A percentile compares a stretch with the other conserved stretches of the same genome.
These are phyloP conservation scores for Eustoma russellianum DNA, from an alignment of 257 asterid genomes.

Conservation along the genomic window DNA sequence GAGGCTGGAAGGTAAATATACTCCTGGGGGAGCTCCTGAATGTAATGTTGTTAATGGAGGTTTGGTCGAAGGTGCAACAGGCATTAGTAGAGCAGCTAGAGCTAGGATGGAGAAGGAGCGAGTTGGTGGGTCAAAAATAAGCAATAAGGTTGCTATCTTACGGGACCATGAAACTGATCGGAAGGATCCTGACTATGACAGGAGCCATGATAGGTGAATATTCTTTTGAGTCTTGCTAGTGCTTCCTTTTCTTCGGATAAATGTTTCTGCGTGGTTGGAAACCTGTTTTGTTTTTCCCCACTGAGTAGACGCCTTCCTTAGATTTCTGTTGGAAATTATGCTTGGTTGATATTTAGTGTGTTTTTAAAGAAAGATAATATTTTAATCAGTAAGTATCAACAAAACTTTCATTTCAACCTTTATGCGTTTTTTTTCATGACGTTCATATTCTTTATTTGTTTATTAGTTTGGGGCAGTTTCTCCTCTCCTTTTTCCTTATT, in stretches of 20 bases:
- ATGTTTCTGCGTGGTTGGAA: too few species aligned
- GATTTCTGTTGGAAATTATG: too few species aligned
- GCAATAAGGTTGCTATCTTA: constrained; percentile 83
- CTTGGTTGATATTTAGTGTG: too few species aligned
- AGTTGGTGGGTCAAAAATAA: constrained; percentile 46
- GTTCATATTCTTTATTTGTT: too few species aligned
- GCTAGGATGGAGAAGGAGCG: constrained; percentile 75
- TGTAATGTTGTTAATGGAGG: constrained; percentile 43
- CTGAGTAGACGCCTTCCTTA: too few species aligned
- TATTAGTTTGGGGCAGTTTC: too few species aligned
- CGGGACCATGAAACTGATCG: constrained; percentile 93
- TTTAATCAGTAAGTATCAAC: too few species aligned
- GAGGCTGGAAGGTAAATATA: constrained; percentile 45
- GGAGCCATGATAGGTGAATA: constrained; percentile 81
- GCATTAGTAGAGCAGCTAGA: constrained; percentile 72
- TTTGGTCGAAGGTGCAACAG: constrained; percentile 50
- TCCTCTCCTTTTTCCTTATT: too few species aligned
- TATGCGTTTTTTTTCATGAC: too few species aligned
- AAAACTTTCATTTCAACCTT: too few species aligned
- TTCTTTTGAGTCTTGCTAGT: neutral
- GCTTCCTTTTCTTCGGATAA: neutral
- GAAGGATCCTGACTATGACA: constrained; percentile 91
- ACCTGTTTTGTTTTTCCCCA: too few species aligned
- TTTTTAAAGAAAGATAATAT: too few species aligned
- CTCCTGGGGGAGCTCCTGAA: constrained; percentile 40